Evolutionary conservation across 176 grass and related monocot genomes (phyloP).

Genomic region (Juncus effusus): DNA sequence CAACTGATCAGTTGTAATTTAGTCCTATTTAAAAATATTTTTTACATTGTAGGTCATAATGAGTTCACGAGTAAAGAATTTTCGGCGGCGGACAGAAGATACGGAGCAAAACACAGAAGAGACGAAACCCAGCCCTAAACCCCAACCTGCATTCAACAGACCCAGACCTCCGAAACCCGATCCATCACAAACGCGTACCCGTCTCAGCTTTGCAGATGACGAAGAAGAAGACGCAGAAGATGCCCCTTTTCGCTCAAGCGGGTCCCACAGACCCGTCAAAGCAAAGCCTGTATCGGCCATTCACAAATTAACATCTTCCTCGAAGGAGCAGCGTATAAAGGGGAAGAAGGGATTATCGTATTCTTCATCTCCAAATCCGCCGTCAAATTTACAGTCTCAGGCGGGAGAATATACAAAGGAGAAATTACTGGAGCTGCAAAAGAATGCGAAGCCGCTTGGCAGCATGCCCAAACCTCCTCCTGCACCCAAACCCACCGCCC

Average conservation of each 20-base stretch:
- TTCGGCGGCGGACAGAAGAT: constrained; percentile 23
- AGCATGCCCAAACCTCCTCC: constrained; percentile 36
- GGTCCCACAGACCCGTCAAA: constrained; percentile 17
- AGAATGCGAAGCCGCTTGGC: constrained; percentile 73
- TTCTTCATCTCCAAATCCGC: constrained; percentile 29
- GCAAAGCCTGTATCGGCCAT: constrained; percentile 31
- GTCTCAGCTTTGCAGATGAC: constrained; percentile 93
- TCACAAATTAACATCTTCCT: constrained; percentile 54
- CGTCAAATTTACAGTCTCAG: constrained; percentile 85
- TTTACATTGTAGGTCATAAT: too few relatives aligned
- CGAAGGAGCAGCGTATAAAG: constrained; percentile 40
- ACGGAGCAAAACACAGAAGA: constrained; percentile 22
- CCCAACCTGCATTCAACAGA: constrained; percentile 23
- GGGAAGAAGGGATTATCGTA: constrained; percentile 20
- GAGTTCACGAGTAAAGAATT: constrained; percentile 20
- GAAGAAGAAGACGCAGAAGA: constrained; percentile 64
- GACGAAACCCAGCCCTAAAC: constrained; percentile 35
- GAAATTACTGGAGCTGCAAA: constrained; percentile 89
- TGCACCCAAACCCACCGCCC: neutral
- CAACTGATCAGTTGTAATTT: too few relatives aligned
- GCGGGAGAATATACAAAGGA: constrained; percentile 91
- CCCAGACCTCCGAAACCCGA: constrained; percentile 41
- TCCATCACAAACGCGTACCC: constrained; percentile 36
- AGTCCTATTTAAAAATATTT: neutral
- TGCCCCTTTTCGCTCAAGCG: constrained; percentile 30